Evolutionary conservation across 2,329 filamentous ascomycete species (phyloP).

Genomic region (Alternaria hordeiaustralica): DNA sequence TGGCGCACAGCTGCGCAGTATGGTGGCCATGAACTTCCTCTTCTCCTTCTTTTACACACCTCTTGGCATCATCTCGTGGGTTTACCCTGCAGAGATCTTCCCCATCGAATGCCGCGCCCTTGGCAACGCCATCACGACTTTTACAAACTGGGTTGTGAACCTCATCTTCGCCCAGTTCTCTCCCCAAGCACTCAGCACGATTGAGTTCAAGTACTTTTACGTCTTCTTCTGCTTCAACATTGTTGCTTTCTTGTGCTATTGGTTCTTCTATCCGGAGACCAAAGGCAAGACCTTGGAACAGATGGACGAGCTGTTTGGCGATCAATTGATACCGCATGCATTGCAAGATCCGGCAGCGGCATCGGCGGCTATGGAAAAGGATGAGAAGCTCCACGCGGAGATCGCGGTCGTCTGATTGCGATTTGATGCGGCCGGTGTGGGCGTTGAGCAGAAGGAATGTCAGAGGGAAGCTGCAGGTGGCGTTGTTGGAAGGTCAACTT

Average conservation of each 20-base stretch:
- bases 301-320: constrained; percentile 42
- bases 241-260: constrained; percentile 36
- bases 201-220: constrained; percentile 58
- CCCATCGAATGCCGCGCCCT: constrained; percentile 53
- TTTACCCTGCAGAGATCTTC: constrained; percentile 57
- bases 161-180: constrained; percentile 59
- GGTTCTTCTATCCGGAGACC: constrained; percentile 41
- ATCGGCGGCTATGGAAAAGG: constrained; percentile 33
- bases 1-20: constrained; percentile 50
- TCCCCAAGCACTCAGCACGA: constrained; percentile 47
- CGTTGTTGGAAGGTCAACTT: neutral
- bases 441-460: neutral
- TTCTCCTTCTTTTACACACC: constrained; percentile 55
- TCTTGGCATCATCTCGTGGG: constrained; percentile 56
- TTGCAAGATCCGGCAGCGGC: constrained; percentile 43
- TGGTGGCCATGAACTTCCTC: constrained; percentile 57
- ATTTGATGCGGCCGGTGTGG: accelerated
- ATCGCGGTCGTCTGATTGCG: neutral
- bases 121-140: constrained; percentile 54
- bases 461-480: neutral
- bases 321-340: constrained; percentile 47
- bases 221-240: constrained; percentile 54
- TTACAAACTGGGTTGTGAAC: constrained; percentile 55
- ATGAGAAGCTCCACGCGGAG: constrained; percentile 20
- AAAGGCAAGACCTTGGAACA: constrained; percentile 38